Base-by-base conservation (phyloP, 176 grass and related monocot genomes). In the Bolboschoenus planiculmis region DNA sequence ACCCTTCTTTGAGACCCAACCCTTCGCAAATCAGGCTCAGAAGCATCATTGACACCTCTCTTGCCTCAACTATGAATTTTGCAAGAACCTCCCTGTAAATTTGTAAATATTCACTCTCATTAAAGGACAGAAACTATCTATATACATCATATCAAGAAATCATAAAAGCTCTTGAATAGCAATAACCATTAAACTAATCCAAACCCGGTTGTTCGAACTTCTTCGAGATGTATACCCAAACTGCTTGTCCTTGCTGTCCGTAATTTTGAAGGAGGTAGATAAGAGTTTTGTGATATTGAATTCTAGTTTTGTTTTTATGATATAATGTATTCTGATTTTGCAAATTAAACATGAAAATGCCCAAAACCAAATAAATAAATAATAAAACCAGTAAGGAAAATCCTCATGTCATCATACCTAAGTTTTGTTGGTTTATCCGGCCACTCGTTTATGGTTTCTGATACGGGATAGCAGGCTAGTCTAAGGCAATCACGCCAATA, bases 401-500 rank as follows among this genome's bases (percentile, higher is more conserved):
- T 21, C 37, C 0, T 42, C 11, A 43, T 29, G 6, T 8, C 46
- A 58, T 8, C 46, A 58, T 86, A 91, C 87, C 88, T 78, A 50
- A 97, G 83, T n/a, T 84, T 72, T 4, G 8, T 59, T 21, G 91
- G 91, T 65, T 89, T 97, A 30, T 91, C 75, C 0, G 91, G 93
- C 93, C 91, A 97, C 36, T 53, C 61, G 20, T 5, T 10, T 21
- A 71, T 79, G 80, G 55, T 23, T 60, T 67, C 71, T 62, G 7
- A 51, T 50, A 83, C 39, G n/a, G 86, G 91, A 48, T 82, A 90
- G 75, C 85, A 91, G 11, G 88, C 83, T 36, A 97, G 87, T 80
- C 85, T 90, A 24, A 97, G 88, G 84, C 91, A 93, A 83, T 93
- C 93, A 44, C 89, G 81, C 93, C 89, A 97, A 63, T 88, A 89